Evolutionary conservation across 176 grass and related monocot genomes (phyloP).

Genomic region (Juncus inflexus): DNA sequence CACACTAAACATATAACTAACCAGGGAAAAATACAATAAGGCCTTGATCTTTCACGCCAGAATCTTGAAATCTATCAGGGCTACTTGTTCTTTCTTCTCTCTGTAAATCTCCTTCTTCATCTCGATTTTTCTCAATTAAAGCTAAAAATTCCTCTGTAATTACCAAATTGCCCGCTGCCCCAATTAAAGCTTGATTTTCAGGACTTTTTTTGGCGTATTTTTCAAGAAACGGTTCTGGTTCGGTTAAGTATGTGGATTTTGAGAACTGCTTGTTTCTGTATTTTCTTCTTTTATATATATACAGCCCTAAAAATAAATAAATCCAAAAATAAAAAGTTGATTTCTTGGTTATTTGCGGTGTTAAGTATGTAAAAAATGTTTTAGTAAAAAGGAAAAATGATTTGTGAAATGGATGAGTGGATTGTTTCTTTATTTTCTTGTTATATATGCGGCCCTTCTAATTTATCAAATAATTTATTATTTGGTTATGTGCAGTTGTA

Average conservation of each 20-base stretch:
- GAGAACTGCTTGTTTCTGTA: slow-evolving; percentile 65
- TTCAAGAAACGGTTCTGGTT: slow-evolving; percentile 97
- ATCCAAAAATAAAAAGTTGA: too few species aligned
- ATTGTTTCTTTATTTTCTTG: too few species aligned
- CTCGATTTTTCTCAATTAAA: slow-evolving; percentile 57
- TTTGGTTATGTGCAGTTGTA: too few species aligned
- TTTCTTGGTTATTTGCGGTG: too few species aligned
- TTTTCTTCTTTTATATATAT: slow-evolving; percentile 77
- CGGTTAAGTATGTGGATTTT: slow-evolving; percentile 72
- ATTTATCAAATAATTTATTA: too few species aligned
- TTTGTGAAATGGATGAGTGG: too few species aligned
- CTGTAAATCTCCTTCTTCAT: slow-evolving; percentile 90
- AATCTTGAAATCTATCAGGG: slow-evolving; percentile 55
- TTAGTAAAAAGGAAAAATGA: too few species aligned
- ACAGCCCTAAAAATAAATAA: slow-evolving; percentile 51
- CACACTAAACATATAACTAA: too few species aligned
- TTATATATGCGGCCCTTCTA: too few species aligned
- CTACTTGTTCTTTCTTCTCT: slow-evolving; percentile 40
- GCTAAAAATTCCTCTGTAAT: slow-evolving; percentile 84
- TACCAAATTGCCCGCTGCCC: slow-evolving; percentile 77
- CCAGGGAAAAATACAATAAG: slow-evolving; percentile 96
- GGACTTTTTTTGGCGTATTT: slow-evolving; percentile 74
- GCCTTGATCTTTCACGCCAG: slow-evolving; percentile 70
- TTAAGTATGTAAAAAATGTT: too few species aligned
- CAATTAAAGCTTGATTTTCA: slow-evolving; percentile 80